phyloP scores from a whole-genome alignment of 164 flowering plant species.

The Taxillus chinensis region DNA sequence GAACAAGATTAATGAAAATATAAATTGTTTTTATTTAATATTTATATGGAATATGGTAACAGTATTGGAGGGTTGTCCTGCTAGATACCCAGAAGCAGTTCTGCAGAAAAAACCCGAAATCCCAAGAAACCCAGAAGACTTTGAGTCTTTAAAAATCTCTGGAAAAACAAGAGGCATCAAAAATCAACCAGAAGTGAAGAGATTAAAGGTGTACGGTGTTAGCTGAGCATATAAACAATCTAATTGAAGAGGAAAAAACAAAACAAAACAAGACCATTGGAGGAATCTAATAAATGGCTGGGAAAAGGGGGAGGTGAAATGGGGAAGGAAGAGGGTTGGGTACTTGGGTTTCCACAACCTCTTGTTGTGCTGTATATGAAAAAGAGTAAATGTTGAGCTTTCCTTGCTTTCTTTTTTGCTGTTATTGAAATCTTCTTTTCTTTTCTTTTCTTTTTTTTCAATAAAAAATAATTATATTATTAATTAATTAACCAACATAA shows the following conservation, averaged over 20 bases:
- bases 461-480: too few relatives aligned
- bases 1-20: too few relatives aligned
- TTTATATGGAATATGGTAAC: conserved; percentile 13
- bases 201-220: conserved; percentile 19
- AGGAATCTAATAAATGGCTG: conserved; percentile 58
- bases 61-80: conserved; percentile 14
- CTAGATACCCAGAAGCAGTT: conserved; percentile 31
- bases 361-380: conserved; percentile 28
- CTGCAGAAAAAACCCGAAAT: conserved; percentile 17
- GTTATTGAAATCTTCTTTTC: conserved; percentile 19
- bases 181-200: conserved; percentile 15
- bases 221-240: conserved; percentile 42
- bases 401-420: conserved; percentile 21
- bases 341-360: conserved; percentile 31
- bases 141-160: conserved; percentile 11
- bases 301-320: conserved; percentile 25
- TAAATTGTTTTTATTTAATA: conserved; percentile 12
- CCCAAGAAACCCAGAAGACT: conserved; percentile 27
- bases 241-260: conserved; percentile 13
- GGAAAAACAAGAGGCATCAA: conserved; percentile 14
- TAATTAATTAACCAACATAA: neutral
- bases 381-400: conserved; percentile 50
- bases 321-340: conserved; percentile 21
- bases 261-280: conserved; percentile 32
- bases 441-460: neutral